Percentiles rank a stretch among this genome's conserved stretches.
Evolutionary conservation across 257 asterid genomes (phyloP).

Genomic region (Echium plantagineum): DNA sequence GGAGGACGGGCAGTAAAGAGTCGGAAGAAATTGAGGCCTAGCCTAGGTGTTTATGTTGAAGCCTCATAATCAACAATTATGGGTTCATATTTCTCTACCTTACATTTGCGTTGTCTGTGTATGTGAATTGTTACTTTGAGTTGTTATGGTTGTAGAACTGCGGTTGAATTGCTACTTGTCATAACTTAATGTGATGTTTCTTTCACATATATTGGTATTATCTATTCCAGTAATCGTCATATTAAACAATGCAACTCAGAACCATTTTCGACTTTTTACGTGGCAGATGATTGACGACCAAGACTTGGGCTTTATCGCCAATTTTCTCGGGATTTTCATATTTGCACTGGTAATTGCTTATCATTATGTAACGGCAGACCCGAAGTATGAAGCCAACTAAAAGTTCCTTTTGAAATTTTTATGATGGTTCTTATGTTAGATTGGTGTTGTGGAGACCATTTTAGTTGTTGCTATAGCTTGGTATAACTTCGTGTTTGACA

Average conservation of each 20-base stretch:
- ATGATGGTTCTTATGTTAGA: constrained; percentile 17
- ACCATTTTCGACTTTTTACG: constrained; percentile 6
- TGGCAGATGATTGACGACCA: constrained; percentile 91
- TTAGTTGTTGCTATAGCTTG: constrained; percentile 13
- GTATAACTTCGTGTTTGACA: neutral
- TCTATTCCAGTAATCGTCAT: constrained; percentile 1
- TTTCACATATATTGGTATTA: neutral
- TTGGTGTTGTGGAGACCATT: constrained; percentile 16
- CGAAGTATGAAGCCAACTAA: constrained; percentile 81
- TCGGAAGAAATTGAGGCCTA: no score
- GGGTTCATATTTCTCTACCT: no score
- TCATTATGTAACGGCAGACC: constrained; percentile 88
- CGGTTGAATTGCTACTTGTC: neutral
- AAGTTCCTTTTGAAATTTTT: constrained; percentile 12
- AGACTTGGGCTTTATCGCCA: constrained; percentile 96
- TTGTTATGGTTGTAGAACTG: no score
- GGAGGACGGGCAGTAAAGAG: no score
- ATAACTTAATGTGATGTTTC: no score
- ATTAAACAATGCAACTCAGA: constrained; percentile 1
- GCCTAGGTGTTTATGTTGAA: no score
- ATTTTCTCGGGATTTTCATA: constrained; percentile 81
- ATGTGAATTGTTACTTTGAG: no score
- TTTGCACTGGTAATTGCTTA: constrained; percentile 79
- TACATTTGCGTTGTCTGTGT: no score
- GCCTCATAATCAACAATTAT: no score